Base-by-base conservation (phyloP, 2,329 filamentous ascomycete genomes). In the Aureobasidium sp. region DNA sequence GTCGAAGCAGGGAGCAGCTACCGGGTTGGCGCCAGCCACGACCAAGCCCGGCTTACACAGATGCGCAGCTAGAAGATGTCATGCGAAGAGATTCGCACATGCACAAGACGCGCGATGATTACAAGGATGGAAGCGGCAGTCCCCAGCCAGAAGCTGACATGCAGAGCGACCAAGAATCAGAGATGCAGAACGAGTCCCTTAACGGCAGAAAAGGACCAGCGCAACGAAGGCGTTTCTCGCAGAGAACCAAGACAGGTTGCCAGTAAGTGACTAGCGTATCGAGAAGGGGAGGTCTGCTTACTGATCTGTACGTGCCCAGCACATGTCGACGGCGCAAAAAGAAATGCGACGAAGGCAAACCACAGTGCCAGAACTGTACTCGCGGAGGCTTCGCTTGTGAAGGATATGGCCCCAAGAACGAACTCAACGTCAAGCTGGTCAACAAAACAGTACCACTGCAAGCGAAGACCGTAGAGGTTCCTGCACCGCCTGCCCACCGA, bases 341-440 rank as follows among this genome's bases (percentile, higher is more conserved):
- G 81, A 97, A 97, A 71, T 97, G 93, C 66, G 91, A 97, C 66
- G 93, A 97, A 73, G 80, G 80, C 51, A 94, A 95, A 68, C 93
- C 93, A 22, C 83, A 89, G 69, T 97, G 93, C 71, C 86, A 85
- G 66, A 97, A 98, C 64, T 98, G 93, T 71, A 78, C 86, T 53
- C 86, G 89, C 57, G 91, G 93, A 39, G 88, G 88, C 14, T 97
- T 97, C 67, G 75, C 88, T 29, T 98, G 93, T 68, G 86, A 88
- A 61, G 93, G 93, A 48, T 98, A 98, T 70, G 86, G 86, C 52
- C 53, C 51, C 12, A 54, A 54, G 32, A 44, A 39, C 25, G 40
- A 53, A 25, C 34, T 45, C 24, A 44, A 45, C 19, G 37, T 44
- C 24, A 53, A 44, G 24, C 51, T 53, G 7, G 24, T 22, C 11